A percentile compares a stretch with the other conserved stretches of the same genome.
These are phyloP conservation scores for Leccinum variicolor DNA, from an alignment of 768 basidiomycete species.

Conservation along the genomic window DNA sequence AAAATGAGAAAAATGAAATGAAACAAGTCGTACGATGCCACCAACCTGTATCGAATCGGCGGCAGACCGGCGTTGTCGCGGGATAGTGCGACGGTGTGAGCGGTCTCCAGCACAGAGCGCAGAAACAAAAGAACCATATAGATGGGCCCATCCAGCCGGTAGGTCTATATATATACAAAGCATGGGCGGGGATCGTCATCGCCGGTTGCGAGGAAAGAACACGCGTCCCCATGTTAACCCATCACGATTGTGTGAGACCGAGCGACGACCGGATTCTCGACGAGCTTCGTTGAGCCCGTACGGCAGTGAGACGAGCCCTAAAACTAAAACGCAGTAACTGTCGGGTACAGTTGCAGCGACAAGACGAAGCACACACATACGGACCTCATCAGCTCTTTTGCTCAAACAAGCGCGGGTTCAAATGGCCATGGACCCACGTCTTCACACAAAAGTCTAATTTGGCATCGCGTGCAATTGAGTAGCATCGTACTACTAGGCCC, in stretches of 20 bases:
- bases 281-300: background rate
- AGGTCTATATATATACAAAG: background rate
- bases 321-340: background rate
- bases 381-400: background rate
- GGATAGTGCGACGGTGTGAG: slow-evolving; percentile 2
- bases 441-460: background rate
- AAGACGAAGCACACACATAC: background rate
- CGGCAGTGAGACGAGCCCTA: background rate
- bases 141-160: background rate
- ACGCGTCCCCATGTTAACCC: slow-evolving; percentile 7
- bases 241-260: background rate
- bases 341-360: background rate
- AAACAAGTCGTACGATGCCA: background rate
- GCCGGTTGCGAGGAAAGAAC: slow-evolving; percentile 4
- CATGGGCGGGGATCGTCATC: background rate
- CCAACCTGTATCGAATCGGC: background rate
- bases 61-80: background rate
- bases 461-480: background rate
- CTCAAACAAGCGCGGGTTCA: background rate
- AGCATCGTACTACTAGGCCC: background rate
- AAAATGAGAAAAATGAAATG: background rate
- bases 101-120: background rate
- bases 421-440: background rate
- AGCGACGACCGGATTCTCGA: background rate
- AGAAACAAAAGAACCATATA: background rate